Conservation (phyloP, 176 grass and related monocot species). For the Ensete ventricosum region DNA sequence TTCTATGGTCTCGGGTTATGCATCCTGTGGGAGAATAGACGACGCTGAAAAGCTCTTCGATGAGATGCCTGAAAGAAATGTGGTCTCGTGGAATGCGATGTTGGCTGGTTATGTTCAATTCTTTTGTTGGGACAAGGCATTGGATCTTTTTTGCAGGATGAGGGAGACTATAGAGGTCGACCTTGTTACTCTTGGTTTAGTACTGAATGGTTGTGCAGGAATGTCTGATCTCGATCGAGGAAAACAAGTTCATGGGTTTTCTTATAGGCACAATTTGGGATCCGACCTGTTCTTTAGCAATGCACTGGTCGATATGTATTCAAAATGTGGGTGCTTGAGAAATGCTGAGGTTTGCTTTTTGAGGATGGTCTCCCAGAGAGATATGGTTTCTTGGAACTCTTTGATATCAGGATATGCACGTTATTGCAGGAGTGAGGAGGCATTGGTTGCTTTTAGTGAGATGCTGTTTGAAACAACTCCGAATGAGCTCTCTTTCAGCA, state of each 20-base stretch:
- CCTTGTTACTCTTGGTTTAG: conserved; percentile 41
- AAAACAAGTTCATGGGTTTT: conserved; percentile 51
- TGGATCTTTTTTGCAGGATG: conserved; percentile 68
- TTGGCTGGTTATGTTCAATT: conserved; percentile 50
- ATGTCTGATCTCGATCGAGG: conserved; percentile 58
- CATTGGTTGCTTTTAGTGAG: conserved; percentile 47
- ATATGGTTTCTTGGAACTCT: conserved; percentile 71
- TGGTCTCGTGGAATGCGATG: conserved; percentile 92
- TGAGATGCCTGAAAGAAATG: conserved; percentile 56
- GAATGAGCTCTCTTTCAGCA: conserved; percentile 60
- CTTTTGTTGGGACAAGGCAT: conserved; percentile 49
- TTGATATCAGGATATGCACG: conserved; percentile 71
- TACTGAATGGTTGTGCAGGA: conserved; percentile 59
- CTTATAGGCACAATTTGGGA: conserved; percentile 34
- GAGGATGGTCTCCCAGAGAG: conserved; percentile 39
- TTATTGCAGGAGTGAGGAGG: conserved; percentile 59
- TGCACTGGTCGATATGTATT: conserved; percentile 69
- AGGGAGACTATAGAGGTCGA: conserved; percentile 41
- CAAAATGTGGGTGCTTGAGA: conserved; percentile 66
- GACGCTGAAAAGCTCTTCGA: conserved; percentile 63
- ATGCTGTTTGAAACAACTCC: conserved; percentile 58
- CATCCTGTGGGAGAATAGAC: conserved; percentile 52
- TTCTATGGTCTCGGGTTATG: conserved; percentile 54
- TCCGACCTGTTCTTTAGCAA: conserved; percentile 40
- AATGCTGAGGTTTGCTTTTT: conserved; percentile 51